Evolutionary conservation across 2,329 filamentous ascomycete genomes (phyloP), one percentile per base, ranked within the genome.

Genomic region (Lachnellula hyalina): DNA sequence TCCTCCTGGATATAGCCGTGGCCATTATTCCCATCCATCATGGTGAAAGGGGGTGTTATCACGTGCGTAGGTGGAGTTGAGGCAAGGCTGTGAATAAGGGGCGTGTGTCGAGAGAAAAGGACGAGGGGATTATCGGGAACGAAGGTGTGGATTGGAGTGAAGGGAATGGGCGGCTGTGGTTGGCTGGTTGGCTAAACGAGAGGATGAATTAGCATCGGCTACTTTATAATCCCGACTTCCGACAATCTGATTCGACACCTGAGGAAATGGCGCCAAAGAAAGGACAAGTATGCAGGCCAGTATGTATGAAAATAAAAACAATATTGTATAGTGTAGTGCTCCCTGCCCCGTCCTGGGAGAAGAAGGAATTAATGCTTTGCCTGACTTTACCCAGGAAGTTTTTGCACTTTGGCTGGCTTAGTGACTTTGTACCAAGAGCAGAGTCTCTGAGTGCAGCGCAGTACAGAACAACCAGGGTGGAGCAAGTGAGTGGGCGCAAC

Each of bases 1-100:
- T 67, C 63, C 15, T 64, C 63, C 4, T 57, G 57, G 25, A 67
- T 56, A 52, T 61, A 67, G 8, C 58, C 60, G 55, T 65, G 58
- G 32, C 46, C 59, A 57, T 61, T 61, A 52, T 65, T 61, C 15
- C 55, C 61, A 34, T 68, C 67, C 67, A 69, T 69, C 15, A 34
- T 58, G 23, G 17, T 19, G 9, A 52, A 47, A 35, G 40, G 17
- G 38, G 21, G 36, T 12, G 28, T 40, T 41, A 53, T 56, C 53
- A 63, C 51, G 56, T 59, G 53, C 46, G 44, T 21, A 9, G 5
- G 7, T 47, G 23, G n/a, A 47, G 44, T 12, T 23, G 1, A 14
- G 41, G 21, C 19, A 3, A 51, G 36, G 36, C 36, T 41, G 36
- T 44, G 19, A 38, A 25, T 48, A 41, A n/a, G 8, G 50, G 38